Base-by-base conservation (phyloP, 2,329 filamentous ascomycete genomes). In the Paradendryphiella salina region DNA sequence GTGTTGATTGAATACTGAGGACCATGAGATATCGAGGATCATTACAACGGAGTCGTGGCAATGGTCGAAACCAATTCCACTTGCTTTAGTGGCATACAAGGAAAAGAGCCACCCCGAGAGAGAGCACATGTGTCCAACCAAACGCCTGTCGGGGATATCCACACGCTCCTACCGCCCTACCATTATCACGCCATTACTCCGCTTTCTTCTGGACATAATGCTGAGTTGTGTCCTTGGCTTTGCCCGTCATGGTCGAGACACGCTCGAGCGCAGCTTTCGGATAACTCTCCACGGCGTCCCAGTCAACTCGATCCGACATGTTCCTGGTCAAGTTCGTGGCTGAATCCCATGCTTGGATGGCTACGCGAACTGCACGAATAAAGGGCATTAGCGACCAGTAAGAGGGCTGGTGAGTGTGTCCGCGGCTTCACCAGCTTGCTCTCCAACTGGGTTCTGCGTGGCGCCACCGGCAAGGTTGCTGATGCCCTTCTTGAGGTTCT, bases 391-490 rank as follows among this genome's bases (percentile, higher is more conserved):
- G 61, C 71, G 71, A 54, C 71, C 71, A 52, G 71, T 73, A 53
- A 74, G 59, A 3, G 69, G 68, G 38, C 60, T 66, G 5, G 72
- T 73, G 32, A 72, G 51, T 32, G 56, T 57, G 44, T 74, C 72
- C 29, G 66, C 65, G 52, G 64, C 44, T 61, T 74, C 70, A 64
- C 72, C 72, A 63, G 63, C 55, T 33, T 64, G 57, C 46, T 73
- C 69, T 51, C 72, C 72, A 17, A 74, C 43, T 10, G 72, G 71
- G 45, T 74, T 74, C 26, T 70, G 65, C 35, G 65, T 46, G 40
- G 53, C 56, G 11, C 71, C 72, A 17, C 72, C 72, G 8, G 67
- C 63, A 20, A 67, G 59, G 47, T 72, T 72, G 46, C 66, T 64
- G 38, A 74, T 46, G 23, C 69, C 66, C 38, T 70, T 67, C 61